Evolutionary conservation across 2,329 filamentous ascomycete genomes (phyloP).

Genomic region (Nannizziopsis arthrosporioides): DNA sequence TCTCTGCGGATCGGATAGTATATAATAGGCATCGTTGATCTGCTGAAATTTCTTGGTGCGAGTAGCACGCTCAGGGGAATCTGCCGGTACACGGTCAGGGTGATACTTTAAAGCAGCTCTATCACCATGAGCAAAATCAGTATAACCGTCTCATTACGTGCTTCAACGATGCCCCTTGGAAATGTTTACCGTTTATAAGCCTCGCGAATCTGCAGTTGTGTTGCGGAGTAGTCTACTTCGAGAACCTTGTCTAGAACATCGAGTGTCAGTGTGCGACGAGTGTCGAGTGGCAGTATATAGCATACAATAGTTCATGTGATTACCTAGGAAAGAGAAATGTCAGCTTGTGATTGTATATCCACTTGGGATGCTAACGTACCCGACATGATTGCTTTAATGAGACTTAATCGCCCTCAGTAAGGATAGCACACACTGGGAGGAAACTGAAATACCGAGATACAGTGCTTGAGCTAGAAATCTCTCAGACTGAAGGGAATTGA

Average conservation of each 20-base stretch:
- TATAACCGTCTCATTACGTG: not conserved
- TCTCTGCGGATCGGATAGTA: constrained; percentile 65
- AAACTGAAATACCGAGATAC: not conserved
- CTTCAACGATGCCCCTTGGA: not conserved
- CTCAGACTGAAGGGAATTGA: not conserved
- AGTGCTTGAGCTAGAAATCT: not conserved
- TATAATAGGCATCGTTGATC: constrained; percentile 89
- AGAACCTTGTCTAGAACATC: constrained; percentile 56
- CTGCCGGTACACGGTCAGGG: constrained; percentile 73
- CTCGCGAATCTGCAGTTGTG: constrained; percentile 72
- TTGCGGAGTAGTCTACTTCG: constrained; percentile 60
- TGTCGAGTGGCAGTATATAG: not conserved
- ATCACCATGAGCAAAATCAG: not conserved
- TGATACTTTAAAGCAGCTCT: constrained; percentile 85
- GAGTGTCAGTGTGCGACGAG: not conserved
- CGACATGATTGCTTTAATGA: not conserved
- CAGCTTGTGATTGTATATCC: no score
- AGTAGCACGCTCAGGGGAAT: constrained; percentile 67
- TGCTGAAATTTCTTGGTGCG: constrained; percentile 84
- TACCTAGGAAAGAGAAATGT: not conserved
- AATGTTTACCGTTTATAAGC: constrained; percentile 71
- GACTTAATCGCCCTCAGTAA: not conserved
- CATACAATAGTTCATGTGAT: constrained; percentile 51
- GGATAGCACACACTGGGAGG: not conserved
- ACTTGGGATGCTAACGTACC: no score